A percentile compares a stretch with the other conserved stretches of the same genome.
Evolutionary conservation across 768 basidiomycete species (phyloP).

Genomic region (Mycena capillaripes): DNA sequence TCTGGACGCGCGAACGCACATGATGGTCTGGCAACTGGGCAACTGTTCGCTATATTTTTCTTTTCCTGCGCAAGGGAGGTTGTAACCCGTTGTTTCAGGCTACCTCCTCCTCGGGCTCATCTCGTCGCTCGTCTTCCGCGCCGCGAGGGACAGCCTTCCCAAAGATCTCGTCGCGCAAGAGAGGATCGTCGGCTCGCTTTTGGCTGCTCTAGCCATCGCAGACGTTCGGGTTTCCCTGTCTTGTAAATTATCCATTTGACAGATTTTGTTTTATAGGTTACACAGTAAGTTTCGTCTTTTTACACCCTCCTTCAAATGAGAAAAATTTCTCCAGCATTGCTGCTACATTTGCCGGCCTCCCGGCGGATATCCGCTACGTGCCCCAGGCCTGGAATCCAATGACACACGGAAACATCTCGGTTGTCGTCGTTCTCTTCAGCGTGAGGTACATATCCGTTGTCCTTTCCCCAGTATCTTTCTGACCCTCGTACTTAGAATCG

Average conservation of each 20-base stretch:
- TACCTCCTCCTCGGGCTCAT: slow-evolving; percentile 76
- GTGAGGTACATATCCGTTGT: slow-evolving; percentile 61
- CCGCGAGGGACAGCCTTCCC: slow-evolving; percentile 70
- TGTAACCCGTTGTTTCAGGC: slow-evolving; percentile 52
- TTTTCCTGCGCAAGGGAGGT: no score
- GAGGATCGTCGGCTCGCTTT: slow-evolving; percentile 72
- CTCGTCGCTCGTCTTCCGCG: slow-evolving; percentile 77
- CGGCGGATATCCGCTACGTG: slow-evolving; percentile 64
- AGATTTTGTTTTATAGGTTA: slow-evolving; percentile 54
- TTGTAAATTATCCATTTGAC: slow-evolving; percentile 4
- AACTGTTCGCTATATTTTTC: slow-evolving; percentile 63
- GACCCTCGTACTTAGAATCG: slow-evolving; percentile 52
- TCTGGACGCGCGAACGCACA: slow-evolving; percentile 65
- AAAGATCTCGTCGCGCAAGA: slow-evolving; percentile 75
- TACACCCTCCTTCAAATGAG: slow-evolving; percentile 20
- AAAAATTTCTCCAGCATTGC: slow-evolving; percentile 60
- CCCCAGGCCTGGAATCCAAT: slow-evolving; percentile 74
- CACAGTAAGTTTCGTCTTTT: slow-evolving; percentile 63
- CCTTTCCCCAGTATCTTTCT: background rate
- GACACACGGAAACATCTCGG: slow-evolving; percentile 84
- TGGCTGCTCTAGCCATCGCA: slow-evolving; percentile 75
- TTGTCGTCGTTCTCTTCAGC: slow-evolving; percentile 67
- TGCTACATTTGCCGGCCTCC: slow-evolving; percentile 70
- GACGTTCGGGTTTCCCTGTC: slow-evolving; percentile 64
- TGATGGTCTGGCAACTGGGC: slow-evolving; percentile 77